phyloP scores from a whole-genome alignment of 2,329 filamentous ascomycete genomes.

The Microsporum audouinii region DNA sequence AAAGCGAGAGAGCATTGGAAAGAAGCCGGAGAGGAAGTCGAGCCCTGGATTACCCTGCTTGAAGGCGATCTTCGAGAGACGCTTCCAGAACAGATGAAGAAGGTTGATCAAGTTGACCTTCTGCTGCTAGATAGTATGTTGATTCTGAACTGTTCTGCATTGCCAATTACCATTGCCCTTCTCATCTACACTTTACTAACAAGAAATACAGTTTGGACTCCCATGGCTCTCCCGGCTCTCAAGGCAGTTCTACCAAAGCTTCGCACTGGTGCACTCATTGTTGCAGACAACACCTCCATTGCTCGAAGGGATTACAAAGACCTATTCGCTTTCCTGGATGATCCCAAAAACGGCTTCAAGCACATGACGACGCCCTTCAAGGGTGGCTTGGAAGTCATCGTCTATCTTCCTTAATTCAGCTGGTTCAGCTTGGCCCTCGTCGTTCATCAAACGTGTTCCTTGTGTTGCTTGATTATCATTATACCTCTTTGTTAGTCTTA shows the following conservation, averaged over 20 bases:
- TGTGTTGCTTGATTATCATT: not conserved
- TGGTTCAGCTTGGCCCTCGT: not conserved
- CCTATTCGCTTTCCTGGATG: constrained; percentile 37
- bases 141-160: not conserved
- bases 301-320: constrained; percentile 37
- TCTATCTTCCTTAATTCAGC: constrained; percentile 22
- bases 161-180: not conserved
- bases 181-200: not conserved
- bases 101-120: constrained; percentile 39
- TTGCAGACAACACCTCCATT: constrained; percentile 40
- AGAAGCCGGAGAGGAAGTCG: constrained; percentile 39
- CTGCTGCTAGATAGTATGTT: constrained; percentile 50
- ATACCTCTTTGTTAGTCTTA: not conserved
- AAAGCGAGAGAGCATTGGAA: constrained; percentile 45
- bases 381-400: constrained; percentile 38
- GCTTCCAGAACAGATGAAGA: constrained; percentile 37
- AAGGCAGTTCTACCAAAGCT: constrained; percentile 38
- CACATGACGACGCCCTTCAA: constrained; percentile 40
- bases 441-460: not conserved
- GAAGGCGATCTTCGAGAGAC: constrained; percentile 49
- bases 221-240: constrained; percentile 43
- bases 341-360: constrained; percentile 40
- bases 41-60: constrained; percentile 43
- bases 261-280: constrained; percentile 38
- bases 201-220: constrained; percentile 41